Conservation (phyloP, 208 protist genomes). For the Wallacemonas sp. region DNA sequence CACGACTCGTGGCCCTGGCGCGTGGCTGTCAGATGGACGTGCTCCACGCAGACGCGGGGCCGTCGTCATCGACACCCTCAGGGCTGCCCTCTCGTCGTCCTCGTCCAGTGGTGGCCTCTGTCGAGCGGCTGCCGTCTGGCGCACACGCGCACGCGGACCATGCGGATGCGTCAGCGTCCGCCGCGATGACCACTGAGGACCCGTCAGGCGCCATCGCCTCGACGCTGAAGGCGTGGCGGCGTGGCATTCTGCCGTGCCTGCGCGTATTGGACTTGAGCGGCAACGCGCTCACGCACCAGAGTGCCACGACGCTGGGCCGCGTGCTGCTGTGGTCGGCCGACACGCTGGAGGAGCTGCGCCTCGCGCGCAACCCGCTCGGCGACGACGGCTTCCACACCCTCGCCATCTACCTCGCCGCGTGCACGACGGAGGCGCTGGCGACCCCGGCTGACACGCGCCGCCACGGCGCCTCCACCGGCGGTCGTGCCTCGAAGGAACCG, state of each 20-base stretch:
- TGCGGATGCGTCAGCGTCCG: too few species aligned
- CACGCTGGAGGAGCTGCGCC: conserved; percentile 63
- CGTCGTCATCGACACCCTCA: neutral
- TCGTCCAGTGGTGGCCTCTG: too few species aligned
- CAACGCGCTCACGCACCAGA: conserved; percentile 67
- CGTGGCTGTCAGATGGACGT: conserved; percentile 27
- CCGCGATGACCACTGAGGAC: neutral
- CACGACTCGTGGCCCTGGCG: conserved; percentile 42
- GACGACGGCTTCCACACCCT: conserved; percentile 83
- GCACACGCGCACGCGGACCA: too few species aligned
- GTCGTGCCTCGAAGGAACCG: too few species aligned
- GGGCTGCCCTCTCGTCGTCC: too few species aligned
- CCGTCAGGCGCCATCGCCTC: neutral
- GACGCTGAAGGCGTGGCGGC: too few species aligned
- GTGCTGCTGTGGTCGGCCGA: conserved; percentile 62
- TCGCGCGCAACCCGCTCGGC: conserved; percentile 60
- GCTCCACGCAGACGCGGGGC: neutral
- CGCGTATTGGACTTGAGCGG: conserved; percentile 69
- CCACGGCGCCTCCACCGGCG: too few species aligned
- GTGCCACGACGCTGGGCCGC: conserved; percentile 63
- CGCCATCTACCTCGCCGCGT: conserved; percentile 52
- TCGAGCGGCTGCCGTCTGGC: too few species aligned
- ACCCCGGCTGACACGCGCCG: too few species aligned
- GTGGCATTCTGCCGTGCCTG: conserved; percentile 32
- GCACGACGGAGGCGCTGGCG: neutral